A percentile compares a stretch with the other conserved stretches of the same genome.
Conservation (phyloP, 192 early-diverging fungal species). For the Backusella mclennaniae region DNA sequence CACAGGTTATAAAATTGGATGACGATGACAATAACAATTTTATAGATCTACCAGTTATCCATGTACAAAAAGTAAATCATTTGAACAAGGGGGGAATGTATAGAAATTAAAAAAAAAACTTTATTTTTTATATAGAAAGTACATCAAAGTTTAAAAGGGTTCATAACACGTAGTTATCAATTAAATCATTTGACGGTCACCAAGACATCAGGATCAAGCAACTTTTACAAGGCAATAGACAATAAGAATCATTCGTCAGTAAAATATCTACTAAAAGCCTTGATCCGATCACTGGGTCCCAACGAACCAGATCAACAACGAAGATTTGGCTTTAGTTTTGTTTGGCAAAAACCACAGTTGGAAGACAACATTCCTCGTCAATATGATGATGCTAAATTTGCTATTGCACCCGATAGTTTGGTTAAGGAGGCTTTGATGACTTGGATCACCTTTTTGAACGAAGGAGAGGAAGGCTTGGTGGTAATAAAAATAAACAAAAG, state of each 20-base stretch:
- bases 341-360: not conserved
- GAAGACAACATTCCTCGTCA: not conserved
- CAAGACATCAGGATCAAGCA: not conserved
- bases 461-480: not conserved
- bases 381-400: constrained; percentile 17
- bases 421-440: constrained; percentile 14
- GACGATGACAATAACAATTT: not conserved
- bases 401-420: not conserved
- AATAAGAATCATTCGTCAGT: not conserved
- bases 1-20: not conserved
- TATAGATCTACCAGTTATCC: not conserved
- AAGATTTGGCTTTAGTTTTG: constrained; percentile 3
- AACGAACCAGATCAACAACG: not conserved
- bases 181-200: not conserved
- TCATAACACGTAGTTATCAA: constrained; percentile 7
- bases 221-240: not conserved
- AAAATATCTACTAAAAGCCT: not conserved
- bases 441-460: constrained; percentile 1
- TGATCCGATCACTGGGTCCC: not conserved
- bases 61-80: constrained; percentile 20
- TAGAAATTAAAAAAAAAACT: not conserved
- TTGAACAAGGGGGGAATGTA: not conserved
- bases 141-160: not conserved
- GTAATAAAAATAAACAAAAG: not conserved
- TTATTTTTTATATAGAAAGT: not conserved